These are phyloP conservation scores for Amylostereum areolatum DNA, from an alignment of 1,284 basidiomycete genomes.

Conservation along the genomic window DNA sequence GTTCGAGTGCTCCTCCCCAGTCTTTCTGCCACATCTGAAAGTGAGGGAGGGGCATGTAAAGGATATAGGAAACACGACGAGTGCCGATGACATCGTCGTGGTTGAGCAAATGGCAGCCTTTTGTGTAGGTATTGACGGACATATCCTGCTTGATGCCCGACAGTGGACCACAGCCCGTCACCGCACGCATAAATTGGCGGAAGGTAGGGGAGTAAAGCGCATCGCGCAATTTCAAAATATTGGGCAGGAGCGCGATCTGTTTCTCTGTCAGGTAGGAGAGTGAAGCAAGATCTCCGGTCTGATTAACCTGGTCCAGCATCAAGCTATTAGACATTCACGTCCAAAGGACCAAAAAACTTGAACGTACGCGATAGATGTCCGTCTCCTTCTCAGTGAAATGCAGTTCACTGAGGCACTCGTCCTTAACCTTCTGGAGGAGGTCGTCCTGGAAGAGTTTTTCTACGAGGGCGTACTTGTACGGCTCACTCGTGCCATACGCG, in stretches of 20 bases:
- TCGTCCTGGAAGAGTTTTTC: conserved; percentile 83
- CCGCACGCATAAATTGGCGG: conserved; percentile 77
- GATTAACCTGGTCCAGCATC: conserved; percentile 71
- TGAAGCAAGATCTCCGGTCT: conserved; percentile 96
- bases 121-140: conserved; percentile 90
- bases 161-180: conserved; percentile 92
- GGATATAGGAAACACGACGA: conserved; percentile 93
- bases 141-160: conserved; percentile 94
- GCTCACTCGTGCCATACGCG: conserved; percentile 55
- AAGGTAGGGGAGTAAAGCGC: conserved; percentile 89
- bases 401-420: conserved; percentile 80
- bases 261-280: conserved; percentile 76
- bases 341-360: neutral
- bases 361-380: conserved; percentile 91
- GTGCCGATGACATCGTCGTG: conserved; percentile 99
- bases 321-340: neutral
- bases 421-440: conserved; percentile 70
- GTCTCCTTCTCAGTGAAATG: conserved; percentile 97
- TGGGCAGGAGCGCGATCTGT: conserved; percentile 76
- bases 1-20: conserved; percentile 93
- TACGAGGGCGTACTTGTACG: conserved; percentile 84
- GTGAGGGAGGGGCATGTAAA: conserved; percentile 90
- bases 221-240: conserved; percentile 79
- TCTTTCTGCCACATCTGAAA: conserved; percentile 66
- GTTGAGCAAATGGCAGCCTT: conserved; percentile 90